Evolutionary conservation across 2,329 filamentous ascomycete species (phyloP), one percentile per base, ranked within the genome.

Genomic region (Diaporthe sp.): DNA sequence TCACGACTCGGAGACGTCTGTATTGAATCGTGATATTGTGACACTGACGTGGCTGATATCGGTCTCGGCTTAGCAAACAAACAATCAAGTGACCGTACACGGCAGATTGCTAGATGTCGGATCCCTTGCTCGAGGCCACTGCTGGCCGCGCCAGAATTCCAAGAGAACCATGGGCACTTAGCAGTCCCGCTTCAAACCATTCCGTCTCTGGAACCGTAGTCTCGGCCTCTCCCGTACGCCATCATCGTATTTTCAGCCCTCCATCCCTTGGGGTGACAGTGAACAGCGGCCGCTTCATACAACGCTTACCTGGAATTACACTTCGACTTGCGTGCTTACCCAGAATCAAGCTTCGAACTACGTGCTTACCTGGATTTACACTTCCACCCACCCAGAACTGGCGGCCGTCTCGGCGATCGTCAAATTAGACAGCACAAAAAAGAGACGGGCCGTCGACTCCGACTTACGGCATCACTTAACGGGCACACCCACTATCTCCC

Each of bases 381-480:
- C 32, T 35, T 37, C 7, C 32, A n/a, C n/a, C 55, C 2, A 4
- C 55, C 19, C 12, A 32, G 55, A 15, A 37, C 32, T 37, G 32
- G 55, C 1, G 4, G 13, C 4, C 10, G 8, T 51, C 13, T 9
- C 30, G 12, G 47, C 32, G 25, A 68, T 22, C 35, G 32, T 51
- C 47, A 15, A n/a, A n/a, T 25, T 7, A 30, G 9, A 37, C 19
- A 37, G 15, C 25, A 22, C 35, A 27, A 25, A 32, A 51, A 68
- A 17, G 25, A 53, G 63, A 10, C 44, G 47, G 63, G 35, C 63
- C 63, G 32, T 37, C 30, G 17, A 53, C n/a, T 68, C 63, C 63
- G 63, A 53, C 63, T 68, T 68, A 39, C 63, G 63, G 32, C 47
- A 53, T 53, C 44, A 51, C 63, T 39, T 35, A 37, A 17, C 30